Evolutionary conservation across 495 filamentous ascomycete genomes (phyloP), one percentile per base, ranked within the genome.

Genomic region (Neurospora pannonica): DNA sequence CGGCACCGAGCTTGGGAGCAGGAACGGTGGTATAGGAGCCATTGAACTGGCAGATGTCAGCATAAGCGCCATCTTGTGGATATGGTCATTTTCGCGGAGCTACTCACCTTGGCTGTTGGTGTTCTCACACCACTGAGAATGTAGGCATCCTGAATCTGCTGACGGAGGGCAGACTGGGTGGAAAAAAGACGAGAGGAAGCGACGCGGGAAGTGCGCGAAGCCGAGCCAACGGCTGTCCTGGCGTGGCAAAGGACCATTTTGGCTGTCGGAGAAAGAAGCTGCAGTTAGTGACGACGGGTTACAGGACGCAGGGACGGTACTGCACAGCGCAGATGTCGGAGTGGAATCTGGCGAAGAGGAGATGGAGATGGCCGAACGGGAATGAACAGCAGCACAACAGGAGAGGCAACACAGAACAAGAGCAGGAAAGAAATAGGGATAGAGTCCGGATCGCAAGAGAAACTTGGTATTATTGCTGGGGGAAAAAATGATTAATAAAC

Each of bases 111-210:
- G 72, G 89, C 92, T 39, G 93, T 94, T 9, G 95, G 95, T 54
- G 95, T 99, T 73, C 95, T 89, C 21, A 94, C 89, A 28, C 91
- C 95, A 79, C 92, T 92, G 54, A 99, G 81, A 78, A 99, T 97
- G 83, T 98, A 99, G 36, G 91, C 95, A 78, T 97, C 94, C 75
- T 91, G 90, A 48, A 97, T 88, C 79, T 97, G 91, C 85, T 89
- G 87, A 71, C 80, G 84, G n/a, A 83, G 82, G 38, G 84, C 80
- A 40, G 88, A 79, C 75, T 92, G 87, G 42, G 88, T 87, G 76
- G 89, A 91, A 81, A 97, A 93, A 73, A 90, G 86, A 74, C 93
- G 88, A 78, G 78, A 74, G 71, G 88, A 84, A 73, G 71, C 77
- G 75, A 46, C 37, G 11, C 60, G 46, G 28, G 24, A 67, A 67